Conservation (phyloP, 306 rosid genomes). For the Gillenia trifoliata region DNA sequence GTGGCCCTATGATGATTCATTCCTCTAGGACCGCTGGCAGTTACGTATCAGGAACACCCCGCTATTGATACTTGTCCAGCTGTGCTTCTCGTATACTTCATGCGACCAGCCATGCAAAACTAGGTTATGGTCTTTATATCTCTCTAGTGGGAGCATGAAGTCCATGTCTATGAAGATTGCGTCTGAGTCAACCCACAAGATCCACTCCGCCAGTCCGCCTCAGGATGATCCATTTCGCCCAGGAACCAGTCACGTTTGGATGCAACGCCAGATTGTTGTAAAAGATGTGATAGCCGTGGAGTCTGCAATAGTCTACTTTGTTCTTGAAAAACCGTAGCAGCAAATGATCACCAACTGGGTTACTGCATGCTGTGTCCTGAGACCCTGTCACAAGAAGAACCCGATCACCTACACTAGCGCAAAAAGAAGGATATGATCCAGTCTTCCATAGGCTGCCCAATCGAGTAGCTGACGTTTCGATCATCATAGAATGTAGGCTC, state of each 20-base stretch:
- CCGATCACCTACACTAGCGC: constrained; percentile 22
- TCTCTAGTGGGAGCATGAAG: constrained; percentile 51
- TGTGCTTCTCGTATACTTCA: constrained; percentile 38
- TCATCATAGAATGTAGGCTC: constrained; percentile 65
- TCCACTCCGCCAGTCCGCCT: constrained; percentile 89
- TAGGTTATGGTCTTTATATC: constrained; percentile 57
- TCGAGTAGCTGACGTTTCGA: constrained; percentile 48
- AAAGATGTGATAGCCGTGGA: constrained; percentile 62
- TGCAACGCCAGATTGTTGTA: constrained; percentile 62
- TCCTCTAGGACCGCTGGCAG: constrained; percentile 74
- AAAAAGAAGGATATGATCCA: constrained; percentile 63
- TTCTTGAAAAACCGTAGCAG: constrained; percentile 58
- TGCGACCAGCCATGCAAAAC: constrained; percentile 66
- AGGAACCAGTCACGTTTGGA: constrained; percentile 45
- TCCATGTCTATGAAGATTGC: constrained; percentile 80
- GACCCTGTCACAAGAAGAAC: constrained; percentile 60
- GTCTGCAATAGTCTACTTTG: constrained; percentile 73
- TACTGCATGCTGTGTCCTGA: constrained; percentile 55
- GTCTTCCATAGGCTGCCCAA: constrained; percentile 31
- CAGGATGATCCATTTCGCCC: constrained; percentile 88
- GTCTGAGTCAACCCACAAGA: constrained; percentile 96
- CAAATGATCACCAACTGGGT: constrained; percentile 68
- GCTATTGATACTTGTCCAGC: constrained; percentile 84
- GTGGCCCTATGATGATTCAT: constrained; percentile 92
- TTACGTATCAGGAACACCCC: constrained; percentile 74